Conservation (phyloP, 352 stramenopile species). For the Phytophthora citricola region DNA sequence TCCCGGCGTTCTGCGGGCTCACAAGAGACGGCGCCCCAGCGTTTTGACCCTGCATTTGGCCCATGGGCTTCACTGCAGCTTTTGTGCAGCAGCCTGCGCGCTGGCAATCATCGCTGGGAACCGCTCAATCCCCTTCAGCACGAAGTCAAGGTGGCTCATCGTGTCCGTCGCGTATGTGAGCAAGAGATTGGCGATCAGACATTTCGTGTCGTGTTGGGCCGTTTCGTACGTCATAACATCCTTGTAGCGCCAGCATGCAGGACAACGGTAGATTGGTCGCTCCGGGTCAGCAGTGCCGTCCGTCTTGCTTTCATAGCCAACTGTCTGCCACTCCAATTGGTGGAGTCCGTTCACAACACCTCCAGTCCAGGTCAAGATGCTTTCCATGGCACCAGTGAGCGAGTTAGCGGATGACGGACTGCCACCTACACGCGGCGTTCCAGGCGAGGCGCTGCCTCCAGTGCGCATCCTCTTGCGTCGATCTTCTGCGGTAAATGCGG, state of each 20-base stretch:
- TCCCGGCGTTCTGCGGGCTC: slow-evolving; percentile 53
- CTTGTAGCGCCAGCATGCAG: slow-evolving; percentile 86
- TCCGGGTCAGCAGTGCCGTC: slow-evolving; percentile 76
- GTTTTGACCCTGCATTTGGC: slow-evolving; percentile 36
- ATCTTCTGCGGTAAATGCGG: slow-evolving; percentile 65
- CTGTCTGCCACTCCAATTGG: slow-evolving; percentile 82
- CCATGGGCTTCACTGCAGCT: slow-evolving; percentile 51
- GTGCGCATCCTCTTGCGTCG: slow-evolving; percentile 76
- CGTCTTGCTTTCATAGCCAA: slow-evolving; percentile 80
- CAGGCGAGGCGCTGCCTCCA: slow-evolving; percentile 30
- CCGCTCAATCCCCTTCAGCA: slow-evolving; percentile 81
- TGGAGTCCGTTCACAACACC: slow-evolving; percentile 79
- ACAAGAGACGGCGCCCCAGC: slow-evolving; percentile 39
- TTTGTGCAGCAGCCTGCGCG: slow-evolving; percentile 51
- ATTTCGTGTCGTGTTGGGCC: slow-evolving; percentile 85
- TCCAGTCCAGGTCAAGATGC: slow-evolving; percentile 73
- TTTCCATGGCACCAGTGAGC: slow-evolving; percentile 76
- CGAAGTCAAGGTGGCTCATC: slow-evolving; percentile 75
- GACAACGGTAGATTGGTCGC: slow-evolving; percentile 82
- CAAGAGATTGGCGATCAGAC: slow-evolving; percentile 82
- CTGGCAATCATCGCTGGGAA: slow-evolving; percentile 70
- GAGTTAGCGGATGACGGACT: slow-evolving; percentile 45
- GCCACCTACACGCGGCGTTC: slow-evolving; percentile 35
- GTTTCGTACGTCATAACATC: slow-evolving; percentile 87
- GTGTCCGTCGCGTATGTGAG: slow-evolving; percentile 85